Conservation (phyloP, 2,329 filamentous ascomycete genomes). For the Calonectria leucothoes region DNA sequence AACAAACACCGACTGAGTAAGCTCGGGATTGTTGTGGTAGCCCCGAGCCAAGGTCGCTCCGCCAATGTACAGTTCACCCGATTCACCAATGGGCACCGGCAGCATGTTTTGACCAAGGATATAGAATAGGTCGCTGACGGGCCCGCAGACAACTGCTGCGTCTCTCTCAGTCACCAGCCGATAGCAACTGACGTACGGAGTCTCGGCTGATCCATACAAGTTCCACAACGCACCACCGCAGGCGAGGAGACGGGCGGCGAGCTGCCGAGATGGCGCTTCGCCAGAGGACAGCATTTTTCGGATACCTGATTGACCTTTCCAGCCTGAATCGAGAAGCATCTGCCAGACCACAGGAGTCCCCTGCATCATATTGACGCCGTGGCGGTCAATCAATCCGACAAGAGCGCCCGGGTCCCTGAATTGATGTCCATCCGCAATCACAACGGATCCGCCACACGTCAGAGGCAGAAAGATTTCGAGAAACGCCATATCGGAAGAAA, state of each 20-base stretch:
- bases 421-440: not conserved
- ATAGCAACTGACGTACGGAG: not conserved
- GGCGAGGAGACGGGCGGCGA: not conserved
- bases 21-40: not conserved
- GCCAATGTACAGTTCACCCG: not conserved
- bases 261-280: not conserved
- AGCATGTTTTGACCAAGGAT: not conserved
- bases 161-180: not conserved
- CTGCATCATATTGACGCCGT: not conserved
- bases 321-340: not conserved
- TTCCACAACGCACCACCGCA: not conserved
- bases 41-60: not conserved
- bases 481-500: not conserved
- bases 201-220: not conserved
- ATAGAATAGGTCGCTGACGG: not conserved
- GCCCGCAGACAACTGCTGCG: not conserved
- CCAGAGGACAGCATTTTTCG: not conserved
- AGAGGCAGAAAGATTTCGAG: not conserved
- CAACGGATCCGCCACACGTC: not conserved
- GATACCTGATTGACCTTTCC: not conserved
- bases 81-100: not conserved
- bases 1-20: not conserved
- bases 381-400: not conserved
- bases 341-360: not conserved
- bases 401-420: not conserved